Percentiles rank a stretch among this genome's conserved stretches.
Conservation (phyloP, 2,329 filamentous ascomycete species). For the Phaeosphaeria sp. region DNA sequence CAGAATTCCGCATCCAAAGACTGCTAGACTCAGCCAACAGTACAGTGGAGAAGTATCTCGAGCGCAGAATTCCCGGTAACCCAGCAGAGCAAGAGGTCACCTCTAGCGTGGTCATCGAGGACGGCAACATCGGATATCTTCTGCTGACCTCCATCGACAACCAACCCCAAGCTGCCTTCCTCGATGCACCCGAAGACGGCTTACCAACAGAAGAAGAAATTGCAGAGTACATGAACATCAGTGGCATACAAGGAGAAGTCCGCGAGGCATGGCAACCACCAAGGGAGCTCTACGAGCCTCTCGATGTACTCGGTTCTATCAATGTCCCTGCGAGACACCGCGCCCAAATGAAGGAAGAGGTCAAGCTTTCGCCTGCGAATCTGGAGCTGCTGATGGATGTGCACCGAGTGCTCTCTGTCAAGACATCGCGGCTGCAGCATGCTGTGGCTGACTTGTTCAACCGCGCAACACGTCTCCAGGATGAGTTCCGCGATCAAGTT, state of each 20-base stretch:
- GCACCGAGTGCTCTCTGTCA: conserved; percentile 73
- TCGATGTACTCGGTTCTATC: conserved; percentile 63
- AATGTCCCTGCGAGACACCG: conserved; percentile 68
- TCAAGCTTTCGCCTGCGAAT: conserved; percentile 73
- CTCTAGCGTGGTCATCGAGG: conserved; percentile 60
- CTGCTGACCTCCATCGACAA: conserved; percentile 59
- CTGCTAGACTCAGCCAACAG: conserved; percentile 61
- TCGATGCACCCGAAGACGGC: conserved; percentile 56
- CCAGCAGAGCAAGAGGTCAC: conserved; percentile 47
- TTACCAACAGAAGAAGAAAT: conserved; percentile 37
- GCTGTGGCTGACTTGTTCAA: conserved; percentile 77
- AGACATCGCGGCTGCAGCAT: conserved; percentile 72
- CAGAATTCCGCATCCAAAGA: conserved; percentile 63
- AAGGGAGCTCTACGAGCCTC: conserved; percentile 64
- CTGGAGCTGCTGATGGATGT: conserved; percentile 75
- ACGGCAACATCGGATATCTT: conserved; percentile 65
- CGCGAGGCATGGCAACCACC: conserved; percentile 71
- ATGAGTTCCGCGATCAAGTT: conserved; percentile 73
- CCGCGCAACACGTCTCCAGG: conserved; percentile 71
- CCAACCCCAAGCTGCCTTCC: conserved; percentile 58
- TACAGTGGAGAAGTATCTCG: conserved; percentile 57
- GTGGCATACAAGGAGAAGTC: conserved; percentile 54
- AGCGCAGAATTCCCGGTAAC: conserved; percentile 31
- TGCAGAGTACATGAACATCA: conserved; percentile 27
- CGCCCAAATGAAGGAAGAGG: conserved; percentile 69